A percentile compares a stretch with the other conserved stretches of the same genome.
Evolutionary conservation across 2,329 filamentous ascomycete species (phyloP).

Genomic region (Colletotrichum echinochloae): DNA sequence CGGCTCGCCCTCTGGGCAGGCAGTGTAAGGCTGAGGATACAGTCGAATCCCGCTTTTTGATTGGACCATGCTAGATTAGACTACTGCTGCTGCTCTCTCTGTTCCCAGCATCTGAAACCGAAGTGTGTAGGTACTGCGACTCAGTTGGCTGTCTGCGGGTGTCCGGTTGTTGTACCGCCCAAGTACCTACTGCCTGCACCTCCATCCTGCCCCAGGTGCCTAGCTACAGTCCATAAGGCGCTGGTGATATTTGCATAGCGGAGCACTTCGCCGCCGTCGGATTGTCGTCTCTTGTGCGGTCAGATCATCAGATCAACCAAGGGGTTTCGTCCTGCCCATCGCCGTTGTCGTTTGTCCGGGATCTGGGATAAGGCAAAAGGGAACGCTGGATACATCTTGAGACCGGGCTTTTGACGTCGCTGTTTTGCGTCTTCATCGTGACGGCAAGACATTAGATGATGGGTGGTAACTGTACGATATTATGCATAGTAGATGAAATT

Average conservation of each 20-base stretch:
- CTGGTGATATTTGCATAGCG: neutral
- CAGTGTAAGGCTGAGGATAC: conserved; percentile 40
- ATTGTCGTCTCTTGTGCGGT: conserved; percentile 9
- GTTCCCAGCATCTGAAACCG: neutral
- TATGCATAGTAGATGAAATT: neutral
- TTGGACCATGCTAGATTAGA: conserved; percentile 12
- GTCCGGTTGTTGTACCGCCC: neutral
- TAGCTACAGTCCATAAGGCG: neutral
- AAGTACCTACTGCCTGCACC: neutral
- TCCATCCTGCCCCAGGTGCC: neutral
- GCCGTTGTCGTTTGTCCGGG: conserved; percentile 14
- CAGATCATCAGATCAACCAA: conserved; percentile 1
- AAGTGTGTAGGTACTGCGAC: neutral
- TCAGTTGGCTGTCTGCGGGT: neutral
- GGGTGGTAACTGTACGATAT: conserved; percentile 32
- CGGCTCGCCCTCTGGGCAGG: conserved; percentile 38
- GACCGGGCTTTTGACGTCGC: conserved; percentile 11
- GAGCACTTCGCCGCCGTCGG: neutral
- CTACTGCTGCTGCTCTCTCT: neutral
- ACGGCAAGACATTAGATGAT: too few species aligned
- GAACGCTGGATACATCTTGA: conserved; percentile 5
- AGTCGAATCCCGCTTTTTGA: conserved; percentile 4
- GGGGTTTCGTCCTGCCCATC: conserved; percentile 22
- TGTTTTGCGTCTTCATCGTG: conserved; percentile 5
- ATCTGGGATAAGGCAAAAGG: neutral